Conservation (phyloP, 805 yeast species). For the Saccharomyces eubayanus region DNA sequence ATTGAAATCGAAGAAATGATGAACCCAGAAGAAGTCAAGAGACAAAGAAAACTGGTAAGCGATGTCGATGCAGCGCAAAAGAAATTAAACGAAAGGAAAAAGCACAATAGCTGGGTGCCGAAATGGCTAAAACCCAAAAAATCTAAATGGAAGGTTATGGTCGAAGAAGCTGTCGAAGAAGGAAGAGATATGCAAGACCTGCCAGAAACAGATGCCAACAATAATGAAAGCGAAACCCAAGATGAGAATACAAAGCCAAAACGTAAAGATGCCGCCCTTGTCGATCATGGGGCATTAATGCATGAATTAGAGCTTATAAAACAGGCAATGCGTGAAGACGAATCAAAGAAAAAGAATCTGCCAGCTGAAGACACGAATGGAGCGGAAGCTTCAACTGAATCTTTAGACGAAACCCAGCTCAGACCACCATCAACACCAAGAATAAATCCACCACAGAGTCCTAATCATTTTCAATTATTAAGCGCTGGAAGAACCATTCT, state of each 20-base stretch:
- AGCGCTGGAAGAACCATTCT: constrained; percentile 25
- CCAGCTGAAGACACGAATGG: constrained; percentile 1
- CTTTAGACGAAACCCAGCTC: not conserved
- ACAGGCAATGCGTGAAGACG: constrained; percentile 19
- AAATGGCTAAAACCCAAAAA: constrained; percentile 45
- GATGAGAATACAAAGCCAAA: constrained; percentile 4
- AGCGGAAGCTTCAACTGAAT: constrained; percentile 8
- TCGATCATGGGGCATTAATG: constrained; percentile 27
- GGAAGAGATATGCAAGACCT: constrained; percentile 18
- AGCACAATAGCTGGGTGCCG: constrained; percentile 34
- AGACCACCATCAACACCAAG: not conserved
- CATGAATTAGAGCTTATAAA: constrained; percentile 20
- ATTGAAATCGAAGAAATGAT: constrained; percentile 88
- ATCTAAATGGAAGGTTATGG: constrained; percentile 57
- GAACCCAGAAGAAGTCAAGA: constrained; percentile 76
- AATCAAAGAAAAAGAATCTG: constrained; percentile 1
- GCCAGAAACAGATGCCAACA: constrained; percentile 7
- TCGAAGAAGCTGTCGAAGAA: constrained; percentile 36
- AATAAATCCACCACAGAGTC: constrained; percentile 4
- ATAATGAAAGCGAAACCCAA: constrained; percentile 8
- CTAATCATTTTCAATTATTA: constrained; percentile 22
- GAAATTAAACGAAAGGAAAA: constrained; percentile 38
- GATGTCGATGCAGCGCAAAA: constrained; percentile 85
- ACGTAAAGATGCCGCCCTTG: constrained; percentile 19
- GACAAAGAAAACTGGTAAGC: constrained; percentile 69